These are phyloP conservation scores for Trichoderma aggressivum DNA, from an alignment of 2,329 filamentous ascomycete species.

Conservation along the genomic window DNA sequence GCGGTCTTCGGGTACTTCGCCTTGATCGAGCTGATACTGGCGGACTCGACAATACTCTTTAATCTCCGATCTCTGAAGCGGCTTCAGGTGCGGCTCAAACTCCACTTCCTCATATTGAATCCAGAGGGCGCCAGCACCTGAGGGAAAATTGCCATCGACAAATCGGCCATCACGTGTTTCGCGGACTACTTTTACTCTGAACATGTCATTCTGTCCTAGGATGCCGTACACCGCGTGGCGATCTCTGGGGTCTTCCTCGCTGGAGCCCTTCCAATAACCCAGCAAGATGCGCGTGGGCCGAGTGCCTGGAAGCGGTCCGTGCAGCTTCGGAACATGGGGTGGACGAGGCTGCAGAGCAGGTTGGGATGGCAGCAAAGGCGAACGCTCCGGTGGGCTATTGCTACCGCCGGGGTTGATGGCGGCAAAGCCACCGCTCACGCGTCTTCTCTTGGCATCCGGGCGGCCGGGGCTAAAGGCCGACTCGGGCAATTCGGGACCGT, in stretches of 20 bases:
- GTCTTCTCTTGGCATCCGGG: conserved; percentile 48
- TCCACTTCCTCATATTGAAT: conserved; percentile 60
- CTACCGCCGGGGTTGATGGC: conserved; percentile 32
- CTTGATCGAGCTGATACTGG: conserved; percentile 54
- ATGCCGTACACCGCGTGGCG: conserved; percentile 63
- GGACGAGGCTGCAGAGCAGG: conserved; percentile 15
- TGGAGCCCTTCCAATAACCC: conserved; percentile 58
- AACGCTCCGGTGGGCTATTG: conserved; percentile 21
- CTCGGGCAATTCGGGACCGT: conserved; percentile 49
- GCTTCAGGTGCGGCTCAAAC: conserved; percentile 53
- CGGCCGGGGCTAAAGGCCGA: conserved; percentile 25
- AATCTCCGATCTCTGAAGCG: conserved; percentile 51
- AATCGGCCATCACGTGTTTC: conserved; percentile 59
- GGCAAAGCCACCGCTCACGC: conserved; percentile 38
- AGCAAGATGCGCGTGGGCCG: conserved; percentile 57
- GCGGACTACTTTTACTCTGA: conserved; percentile 59
- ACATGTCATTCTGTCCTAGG: conserved; percentile 61
- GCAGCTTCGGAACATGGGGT: conserved; percentile 6
- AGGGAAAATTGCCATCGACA: conserved; percentile 58
- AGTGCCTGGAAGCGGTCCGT: conserved; percentile 48
- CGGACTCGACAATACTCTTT: conserved; percentile 63
- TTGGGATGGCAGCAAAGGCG: conserved; percentile 21
- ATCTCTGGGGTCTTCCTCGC: conserved; percentile 43
- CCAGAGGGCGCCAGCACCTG: conserved; percentile 59
- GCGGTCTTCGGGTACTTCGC: conserved; percentile 48